A percentile compares a stretch with the other conserved stretches of the same genome.
phyloP scores from a whole-genome alignment of 2,329 filamentous ascomycete genomes.

The Microcera coccophila region DNA sequence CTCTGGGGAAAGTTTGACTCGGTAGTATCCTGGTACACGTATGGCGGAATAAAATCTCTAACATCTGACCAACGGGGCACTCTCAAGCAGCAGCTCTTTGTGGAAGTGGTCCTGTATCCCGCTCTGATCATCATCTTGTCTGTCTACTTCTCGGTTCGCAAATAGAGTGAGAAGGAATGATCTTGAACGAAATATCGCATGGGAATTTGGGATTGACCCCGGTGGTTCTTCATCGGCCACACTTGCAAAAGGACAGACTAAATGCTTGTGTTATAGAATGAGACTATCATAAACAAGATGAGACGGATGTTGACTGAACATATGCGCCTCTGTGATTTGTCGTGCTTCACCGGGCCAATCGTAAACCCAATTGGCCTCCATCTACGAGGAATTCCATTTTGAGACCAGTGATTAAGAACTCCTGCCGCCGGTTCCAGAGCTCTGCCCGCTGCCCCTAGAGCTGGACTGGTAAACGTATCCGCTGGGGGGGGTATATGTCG shows the following conservation, averaged over 20 bases:
- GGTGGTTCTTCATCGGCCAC: neutral
- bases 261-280: neutral
- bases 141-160: constrained; percentile 29
- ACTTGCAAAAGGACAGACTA: neutral
- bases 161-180: constrained; percentile 1
- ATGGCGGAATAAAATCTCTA: constrained; percentile 41
- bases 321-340: too few species aligned
- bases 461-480: constrained; percentile 26
- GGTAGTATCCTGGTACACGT: constrained; percentile 47
- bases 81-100: constrained; percentile 37
- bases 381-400: neutral
- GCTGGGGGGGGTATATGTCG: constrained; percentile 57
- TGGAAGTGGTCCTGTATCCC: constrained; percentile 33
- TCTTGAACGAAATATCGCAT: neutral
- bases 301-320: too few species aligned
- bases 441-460: constrained; percentile 7
- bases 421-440: neutral
- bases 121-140: constrained; percentile 30
- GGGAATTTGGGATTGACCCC: constrained; percentile 1
- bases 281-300: constrained; percentile 2
- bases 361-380: too few species aligned
- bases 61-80: constrained; percentile 29
- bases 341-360: too few species aligned
- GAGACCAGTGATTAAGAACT: neutral
- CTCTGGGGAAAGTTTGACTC: constrained; percentile 43